A percentile compares a stretch with the other conserved stretches of the same genome.
These are phyloP conservation scores for Chrysochromulina parva DNA, from an alignment of 78 protist species.

Conservation along the genomic window DNA sequence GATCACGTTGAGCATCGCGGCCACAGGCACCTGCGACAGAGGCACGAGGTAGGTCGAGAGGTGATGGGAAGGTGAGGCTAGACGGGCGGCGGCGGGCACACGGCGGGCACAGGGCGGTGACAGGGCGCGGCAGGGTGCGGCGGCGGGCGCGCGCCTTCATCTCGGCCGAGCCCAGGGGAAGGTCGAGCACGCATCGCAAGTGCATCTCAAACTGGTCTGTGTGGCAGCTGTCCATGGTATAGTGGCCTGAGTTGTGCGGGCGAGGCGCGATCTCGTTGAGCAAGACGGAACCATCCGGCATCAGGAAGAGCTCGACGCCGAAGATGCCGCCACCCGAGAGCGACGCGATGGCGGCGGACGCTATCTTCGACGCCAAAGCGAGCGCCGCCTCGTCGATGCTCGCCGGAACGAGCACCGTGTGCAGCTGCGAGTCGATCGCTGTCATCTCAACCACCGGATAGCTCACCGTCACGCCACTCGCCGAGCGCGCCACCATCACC, in stretches of 20 bases:
- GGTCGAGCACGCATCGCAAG: slow-evolving; percentile 78
- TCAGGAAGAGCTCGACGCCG: slow-evolving; percentile 83
- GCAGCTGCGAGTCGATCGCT: slow-evolving; percentile 56
- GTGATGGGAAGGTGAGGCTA: no score
- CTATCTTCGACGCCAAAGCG: background rate
- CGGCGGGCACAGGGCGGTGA: no score
- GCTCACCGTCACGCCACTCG: slow-evolving; percentile 40
- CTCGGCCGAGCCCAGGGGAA: slow-evolving; percentile 65
- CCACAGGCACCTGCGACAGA: slow-evolving; percentile 30
- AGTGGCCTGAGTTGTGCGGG: slow-evolving; percentile 93
- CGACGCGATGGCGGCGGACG: background rate
- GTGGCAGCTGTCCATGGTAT: slow-evolving; percentile 85
- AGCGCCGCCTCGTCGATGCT: no score
- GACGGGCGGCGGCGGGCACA: no score
- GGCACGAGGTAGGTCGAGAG: no score
- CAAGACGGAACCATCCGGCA: slow-evolving; percentile 53
- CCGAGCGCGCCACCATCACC: slow-evolving; percentile 76
- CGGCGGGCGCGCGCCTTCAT: slow-evolving; percentile 1
- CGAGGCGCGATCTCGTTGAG: slow-evolving; percentile 94
- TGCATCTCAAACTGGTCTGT: slow-evolving; percentile 37
- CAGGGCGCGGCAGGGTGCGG: no score
- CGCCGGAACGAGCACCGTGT: slow-evolving; percentile 39
- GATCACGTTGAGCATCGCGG: slow-evolving; percentile 59
- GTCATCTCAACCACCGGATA: slow-evolving; percentile 74
- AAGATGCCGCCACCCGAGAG: slow-evolving; percentile 65